phyloP scores from a whole-genome alignment of 2,329 filamentous ascomycete species.

The Talaromyces verruculosus region DNA sequence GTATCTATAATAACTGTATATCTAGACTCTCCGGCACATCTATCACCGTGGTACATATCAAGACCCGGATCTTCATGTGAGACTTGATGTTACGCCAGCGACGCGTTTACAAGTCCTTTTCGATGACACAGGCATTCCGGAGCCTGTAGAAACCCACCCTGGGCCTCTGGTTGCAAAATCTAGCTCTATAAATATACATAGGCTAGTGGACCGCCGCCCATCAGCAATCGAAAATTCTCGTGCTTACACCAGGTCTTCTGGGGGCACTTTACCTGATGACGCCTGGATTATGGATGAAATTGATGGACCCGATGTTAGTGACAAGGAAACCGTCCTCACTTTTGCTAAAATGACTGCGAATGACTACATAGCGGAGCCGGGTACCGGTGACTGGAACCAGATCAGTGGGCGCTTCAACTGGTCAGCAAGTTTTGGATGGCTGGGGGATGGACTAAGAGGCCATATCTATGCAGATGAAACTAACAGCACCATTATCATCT shows the following conservation, averaged over 20 bases:
- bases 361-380: constrained; percentile 76
- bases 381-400: constrained; percentile 77
- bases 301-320: constrained; percentile 74
- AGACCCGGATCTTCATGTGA: constrained; percentile 74
- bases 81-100: constrained; percentile 67
- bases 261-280: constrained; percentile 32
- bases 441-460: constrained; percentile 80
- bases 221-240: constrained; percentile 74
- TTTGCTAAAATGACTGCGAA: constrained; percentile 87
- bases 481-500: constrained; percentile 86
- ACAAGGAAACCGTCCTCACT: constrained; percentile 78
- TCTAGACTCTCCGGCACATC: constrained; percentile 70
- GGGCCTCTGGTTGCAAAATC: constrained; percentile 60
- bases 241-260: constrained; percentile 60
- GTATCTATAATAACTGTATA: constrained; percentile 2
- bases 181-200: constrained; percentile 68
- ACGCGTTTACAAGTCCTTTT: constrained; percentile 52
- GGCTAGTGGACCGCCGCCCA: constrained; percentile 74
- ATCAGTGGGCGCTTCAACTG: constrained; percentile 78
- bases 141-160: constrained; percentile 50
- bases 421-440: constrained; percentile 89
- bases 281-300: constrained; percentile 84
- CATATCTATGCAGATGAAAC: constrained; percentile 86
- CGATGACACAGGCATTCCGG: constrained; percentile 41
- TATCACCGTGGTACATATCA: constrained; percentile 85